Percentiles rank a stretch among this genome's conserved stretches.
Conservation (phyloP, 495 filamentous ascomycete genomes). For the Aspergillus diversus region DNA sequence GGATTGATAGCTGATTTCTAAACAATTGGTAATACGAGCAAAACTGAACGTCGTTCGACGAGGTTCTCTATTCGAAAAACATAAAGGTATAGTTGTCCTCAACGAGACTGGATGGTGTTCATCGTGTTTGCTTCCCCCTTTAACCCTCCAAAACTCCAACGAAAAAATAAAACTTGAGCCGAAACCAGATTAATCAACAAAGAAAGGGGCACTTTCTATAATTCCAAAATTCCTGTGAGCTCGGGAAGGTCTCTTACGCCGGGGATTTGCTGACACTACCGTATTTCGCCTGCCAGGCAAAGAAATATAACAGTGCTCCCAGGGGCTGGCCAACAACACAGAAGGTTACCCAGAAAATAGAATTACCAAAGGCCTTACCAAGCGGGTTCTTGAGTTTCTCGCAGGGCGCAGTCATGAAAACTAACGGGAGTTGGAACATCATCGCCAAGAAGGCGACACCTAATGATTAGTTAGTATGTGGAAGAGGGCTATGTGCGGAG, state of each 20-base stretch:
- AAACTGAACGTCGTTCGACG: not conserved
- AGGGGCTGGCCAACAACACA: slow-evolving; percentile 92
- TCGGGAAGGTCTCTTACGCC: not conserved
- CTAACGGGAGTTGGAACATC: slow-evolving; percentile 88
- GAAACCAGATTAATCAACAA: not conserved
- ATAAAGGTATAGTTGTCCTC: not conserved
- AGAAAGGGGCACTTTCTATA: not conserved
- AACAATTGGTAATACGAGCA: not conserved
- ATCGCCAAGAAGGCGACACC: slow-evolving; percentile 93
- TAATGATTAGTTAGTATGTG: slow-evolving; percentile 33
- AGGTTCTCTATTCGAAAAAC: slow-evolving; percentile 1
- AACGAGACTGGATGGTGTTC: not conserved
- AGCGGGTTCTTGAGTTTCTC: slow-evolving; percentile 75
- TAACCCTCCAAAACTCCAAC: not conserved
- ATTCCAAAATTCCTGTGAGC: not conserved
- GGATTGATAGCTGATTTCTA: not conserved
- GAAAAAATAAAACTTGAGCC: not conserved
- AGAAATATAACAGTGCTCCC: slow-evolving; percentile 89
- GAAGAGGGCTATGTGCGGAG: not conserved
- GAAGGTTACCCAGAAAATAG: slow-evolving; percentile 94
- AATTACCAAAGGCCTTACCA: slow-evolving; percentile 81
- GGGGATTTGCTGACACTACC: slow-evolving; percentile 64
- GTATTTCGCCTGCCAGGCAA: slow-evolving; percentile 98
- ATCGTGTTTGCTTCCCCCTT: not conserved
- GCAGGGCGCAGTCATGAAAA: slow-evolving; percentile 74